phyloP scores from a whole-genome alignment of 345 rosid genomes.

The Bruguiera parviflora region DNA sequence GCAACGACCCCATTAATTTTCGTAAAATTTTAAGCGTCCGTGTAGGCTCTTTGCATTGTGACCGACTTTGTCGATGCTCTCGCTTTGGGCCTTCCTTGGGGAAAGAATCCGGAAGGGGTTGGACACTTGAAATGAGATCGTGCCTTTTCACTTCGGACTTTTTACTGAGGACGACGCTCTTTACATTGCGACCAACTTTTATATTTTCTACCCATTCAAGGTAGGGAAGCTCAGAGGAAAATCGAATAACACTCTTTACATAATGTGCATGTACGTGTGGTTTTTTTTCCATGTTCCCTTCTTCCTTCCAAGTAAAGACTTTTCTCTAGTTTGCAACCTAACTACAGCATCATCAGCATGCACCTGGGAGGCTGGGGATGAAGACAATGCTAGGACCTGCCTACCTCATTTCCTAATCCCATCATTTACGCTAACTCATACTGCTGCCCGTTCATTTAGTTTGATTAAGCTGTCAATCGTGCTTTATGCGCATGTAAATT shows the following conservation, averaged over 20 bases:
- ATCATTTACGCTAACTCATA: neutral
- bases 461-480: neutral
- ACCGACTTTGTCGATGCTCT: too few relatives aligned
- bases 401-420: neutral
- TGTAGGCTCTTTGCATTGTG: neutral
- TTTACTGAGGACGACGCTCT: too few relatives aligned
- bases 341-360: constrained; percentile 1
- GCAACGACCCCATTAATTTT: constrained; percentile 1
- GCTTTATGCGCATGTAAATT: too few relatives aligned
- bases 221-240: too few relatives aligned
- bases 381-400: constrained; percentile 17
- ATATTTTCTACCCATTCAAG: too few relatives aligned
- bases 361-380: constrained; percentile 5
- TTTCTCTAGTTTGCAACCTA: constrained; percentile 37
- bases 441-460: neutral
- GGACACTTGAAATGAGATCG: too few relatives aligned
- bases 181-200: too few relatives aligned
- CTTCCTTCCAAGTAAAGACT: constrained; percentile 20
- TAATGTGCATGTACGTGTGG: neutral
- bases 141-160: too few relatives aligned
- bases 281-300: neutral
- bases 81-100: too few relatives aligned
- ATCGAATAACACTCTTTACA: too few relatives aligned
- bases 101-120: too few relatives aligned
- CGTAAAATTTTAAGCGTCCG: neutral